Percentiles rank a stretch among this genome's conserved stretches.
These are phyloP conservation scores for Carallia pectinifolia DNA, from an alignment of 345 rosid genomes.

Conservation along the genomic window DNA sequence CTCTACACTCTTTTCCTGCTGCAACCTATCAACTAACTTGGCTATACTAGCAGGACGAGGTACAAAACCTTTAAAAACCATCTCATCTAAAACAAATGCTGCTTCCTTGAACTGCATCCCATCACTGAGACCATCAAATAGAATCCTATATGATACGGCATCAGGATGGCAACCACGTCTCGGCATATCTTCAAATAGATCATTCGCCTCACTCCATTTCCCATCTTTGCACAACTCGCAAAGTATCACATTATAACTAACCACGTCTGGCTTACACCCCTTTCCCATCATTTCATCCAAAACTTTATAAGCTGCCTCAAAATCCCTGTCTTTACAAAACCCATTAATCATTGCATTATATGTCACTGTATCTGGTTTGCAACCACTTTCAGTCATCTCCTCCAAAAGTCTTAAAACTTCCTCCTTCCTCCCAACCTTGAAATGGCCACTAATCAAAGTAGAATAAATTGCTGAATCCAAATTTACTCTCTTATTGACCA, in stretches of 20 bases:
- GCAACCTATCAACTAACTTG: conserved; percentile 42
- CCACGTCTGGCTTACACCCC: conserved; percentile 62
- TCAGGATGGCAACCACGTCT: conserved; percentile 68
- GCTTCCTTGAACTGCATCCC: conserved; percentile 55
- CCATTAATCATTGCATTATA: conserved; percentile 62
- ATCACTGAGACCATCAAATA: conserved; percentile 65
- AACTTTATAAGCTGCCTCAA: conserved; percentile 46
- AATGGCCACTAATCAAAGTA: conserved; percentile 52
- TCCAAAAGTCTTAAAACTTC: conserved; percentile 46
- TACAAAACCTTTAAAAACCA: conserved; percentile 68
- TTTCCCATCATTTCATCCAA: conserved; percentile 55
- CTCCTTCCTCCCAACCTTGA: conserved; percentile 48
- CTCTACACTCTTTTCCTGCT: conserved; percentile 36
- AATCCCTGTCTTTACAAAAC: conserved; percentile 52
- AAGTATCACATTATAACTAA: conserved; percentile 64
- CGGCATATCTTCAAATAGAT: conserved; percentile 83
- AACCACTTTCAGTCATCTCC: conserved; percentile 61
- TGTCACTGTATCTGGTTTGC: conserved; percentile 54
- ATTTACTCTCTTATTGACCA: conserved; percentile 36
- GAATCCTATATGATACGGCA: conserved; percentile 64
- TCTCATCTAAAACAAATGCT: conserved; percentile 62
- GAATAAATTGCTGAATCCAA: conserved; percentile 56
- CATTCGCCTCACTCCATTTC: conserved; percentile 55
- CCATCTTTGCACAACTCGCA: conserved; percentile 51
- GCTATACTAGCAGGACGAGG: conserved; percentile 43